Base-by-base conservation (phyloP, 352 stramenopile species). In the Globisporangium viniferum region DNA sequence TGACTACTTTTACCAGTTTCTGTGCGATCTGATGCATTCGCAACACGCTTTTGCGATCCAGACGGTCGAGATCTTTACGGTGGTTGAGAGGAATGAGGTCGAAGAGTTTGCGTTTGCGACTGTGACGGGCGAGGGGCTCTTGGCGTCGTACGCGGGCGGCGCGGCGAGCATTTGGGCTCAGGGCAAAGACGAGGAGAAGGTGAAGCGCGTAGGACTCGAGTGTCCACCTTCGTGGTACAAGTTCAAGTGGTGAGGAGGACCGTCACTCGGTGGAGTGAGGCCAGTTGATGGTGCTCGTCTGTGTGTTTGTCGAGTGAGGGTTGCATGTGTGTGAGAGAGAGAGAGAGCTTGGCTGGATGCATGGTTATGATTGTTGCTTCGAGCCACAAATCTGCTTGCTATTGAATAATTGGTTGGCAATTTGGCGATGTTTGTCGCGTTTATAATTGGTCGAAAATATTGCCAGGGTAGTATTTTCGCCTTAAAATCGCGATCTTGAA, bases 401-500 rank as follows among this genome's bases (percentile, higher is more conserved):
- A 33, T 33, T 33, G 31, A 6, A 33, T 6, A 33, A 33, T 6
- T 33, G 31, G 4, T 33, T 33, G 31, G 31, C 31, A 33, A 33
- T 33, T 33, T 33, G 4, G 31, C 31, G 31, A 33, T 33, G 31
- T 33, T 33, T 33, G 31, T 6, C 5, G 31, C 24, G 31, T 18
- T 14, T n/a, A n/a, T 57, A 10, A 59, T 24, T 24, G 24, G 24
- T 24, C 24, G 24, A 24, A 24, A 24, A 24, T 24, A 24, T 24
- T 24, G 24, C 24, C 24, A 24, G 24, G 24, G 24, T 24, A 24
- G 24, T 24, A 24, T 24, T 24, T 24, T 24, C 24, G 24, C 0
- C 24, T 24, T 24, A 24, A 24, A 24, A 24, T 24, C 24, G 24
- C 24, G 24, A 66, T 58, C 48, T 59, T 66, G 61, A 66, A 66